Evolutionary conservation across 805 yeast genomes (phyloP).

Genomic region (Yamadazyma insecticola): DNA sequence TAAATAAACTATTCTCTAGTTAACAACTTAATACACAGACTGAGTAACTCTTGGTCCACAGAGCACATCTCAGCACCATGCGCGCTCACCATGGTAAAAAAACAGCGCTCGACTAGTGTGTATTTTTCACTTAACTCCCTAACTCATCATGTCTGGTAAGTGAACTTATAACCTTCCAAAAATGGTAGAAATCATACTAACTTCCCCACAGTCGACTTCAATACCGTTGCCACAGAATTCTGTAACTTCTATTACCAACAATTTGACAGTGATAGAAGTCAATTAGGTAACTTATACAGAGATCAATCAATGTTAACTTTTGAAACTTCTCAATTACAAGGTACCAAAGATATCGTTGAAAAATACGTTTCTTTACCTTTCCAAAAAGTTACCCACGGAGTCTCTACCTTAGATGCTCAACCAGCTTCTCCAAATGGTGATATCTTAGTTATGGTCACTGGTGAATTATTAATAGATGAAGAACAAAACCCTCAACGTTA

Average conservation of each 20-base stretch:
- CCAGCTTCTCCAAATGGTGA: slow-evolving; percentile 92
- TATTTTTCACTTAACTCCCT: background rate
- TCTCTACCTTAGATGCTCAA: slow-evolving; percentile 95
- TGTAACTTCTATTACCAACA: slow-evolving; percentile 93
- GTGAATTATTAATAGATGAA: slow-evolving; percentile 88
- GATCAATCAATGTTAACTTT: slow-evolving; percentile 97
- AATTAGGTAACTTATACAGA: slow-evolving; percentile 90
- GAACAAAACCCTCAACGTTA: slow-evolving; percentile 94
- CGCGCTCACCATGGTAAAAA: no score
- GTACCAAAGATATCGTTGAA: slow-evolving; percentile 89
- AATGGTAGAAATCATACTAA: no score
- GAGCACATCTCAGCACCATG: no score
- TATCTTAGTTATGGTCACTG: slow-evolving; percentile 96
- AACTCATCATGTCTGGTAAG: slow-evolving; percentile 9
- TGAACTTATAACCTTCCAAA: slow-evolving; percentile 3
- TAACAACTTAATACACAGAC: no score
- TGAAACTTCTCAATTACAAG: slow-evolving; percentile 91
- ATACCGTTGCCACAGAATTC: slow-evolving; percentile 65
- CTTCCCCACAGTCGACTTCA: slow-evolving; percentile 32
- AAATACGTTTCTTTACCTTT: slow-evolving; percentile 86
- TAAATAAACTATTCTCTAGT: no score
- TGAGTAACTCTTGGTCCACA: no score
- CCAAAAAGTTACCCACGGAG: slow-evolving; percentile 88
- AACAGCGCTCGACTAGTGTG: background rate
- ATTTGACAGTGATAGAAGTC: slow-evolving; percentile 88